These are phyloP conservation scores for Umbellularia californica DNA, from an alignment of 164 flowering plant genomes.

Conservation along the genomic window DNA sequence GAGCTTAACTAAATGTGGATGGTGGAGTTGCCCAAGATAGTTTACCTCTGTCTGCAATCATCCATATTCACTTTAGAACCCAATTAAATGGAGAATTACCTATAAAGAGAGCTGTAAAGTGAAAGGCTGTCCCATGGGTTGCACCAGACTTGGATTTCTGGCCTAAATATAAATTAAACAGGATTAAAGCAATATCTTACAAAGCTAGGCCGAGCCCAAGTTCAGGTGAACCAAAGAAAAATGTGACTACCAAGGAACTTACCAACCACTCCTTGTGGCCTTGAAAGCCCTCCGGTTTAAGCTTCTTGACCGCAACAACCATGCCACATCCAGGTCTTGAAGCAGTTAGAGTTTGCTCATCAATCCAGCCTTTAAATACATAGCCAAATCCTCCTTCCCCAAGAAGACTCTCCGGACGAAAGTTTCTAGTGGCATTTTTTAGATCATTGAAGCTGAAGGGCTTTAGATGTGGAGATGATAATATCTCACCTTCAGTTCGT, in stretches of 20 bases:
- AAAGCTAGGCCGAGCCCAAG: too few species aligned
- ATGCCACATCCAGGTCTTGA: constrained; percentile 41
- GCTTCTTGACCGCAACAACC: constrained; percentile 64
- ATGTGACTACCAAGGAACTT: constrained; percentile 15
- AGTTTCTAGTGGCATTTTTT: constrained; percentile 49
- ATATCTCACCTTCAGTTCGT: constrained; percentile 51
- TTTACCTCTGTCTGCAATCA: constrained; percentile 75
- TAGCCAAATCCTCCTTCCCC: constrained; percentile 72
- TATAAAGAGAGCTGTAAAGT: neutral
- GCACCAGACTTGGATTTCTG: neutral
- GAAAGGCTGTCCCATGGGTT: neutral
- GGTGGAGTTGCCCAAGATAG: constrained; percentile 79
- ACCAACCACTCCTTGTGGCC: constrained; percentile 79
- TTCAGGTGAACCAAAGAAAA: neutral
- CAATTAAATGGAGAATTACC: neutral
- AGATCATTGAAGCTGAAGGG: constrained; percentile 46
- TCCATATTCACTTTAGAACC: neutral
- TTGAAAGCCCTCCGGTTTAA: constrained; percentile 58
- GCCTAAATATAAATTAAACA: neutral
- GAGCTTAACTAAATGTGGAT: constrained; percentile 79
- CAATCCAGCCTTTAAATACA: constrained; percentile 66
- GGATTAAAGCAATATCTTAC: neutral
- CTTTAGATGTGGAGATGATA: constrained; percentile 44
- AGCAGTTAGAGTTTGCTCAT: constrained; percentile 38
- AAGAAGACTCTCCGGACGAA: constrained; percentile 43